Evolutionary conservation across 2,329 filamentous ascomycete genomes (phyloP), one percentile per base, ranked within the genome.

Genomic region (Huntiella decipiens): DNA sequence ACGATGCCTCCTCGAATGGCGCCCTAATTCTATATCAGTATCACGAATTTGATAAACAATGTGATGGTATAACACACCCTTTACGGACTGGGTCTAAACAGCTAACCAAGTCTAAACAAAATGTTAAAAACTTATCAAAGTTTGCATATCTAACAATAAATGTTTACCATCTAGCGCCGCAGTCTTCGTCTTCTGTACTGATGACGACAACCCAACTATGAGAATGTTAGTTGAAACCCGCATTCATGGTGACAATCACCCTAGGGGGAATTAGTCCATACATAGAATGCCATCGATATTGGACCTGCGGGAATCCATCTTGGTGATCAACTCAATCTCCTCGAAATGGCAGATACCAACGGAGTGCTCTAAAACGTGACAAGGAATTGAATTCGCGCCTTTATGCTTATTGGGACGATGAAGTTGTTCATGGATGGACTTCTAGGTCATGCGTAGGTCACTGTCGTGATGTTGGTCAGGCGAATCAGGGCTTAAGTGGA

Each of bases 1-100:
- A 93, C n/a, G 73, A 72, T 57, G 81, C 82, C 57, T 93, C 84
- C 39, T 71, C 72, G 22, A 28, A 28, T 28, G 22, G 22, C 8
- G 22, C 22, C 22, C 22, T 28, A 28, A 28, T 28, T 28, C 22
- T 28, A 28, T 10, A 28, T 28, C 7, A 28, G 22, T 28, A 28
- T 28, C 8, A 7, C 3, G 22, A 10, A 28, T 28, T 28, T 10
- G 7, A 28, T 10, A 28, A 28, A 10, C 22, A 28, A 28, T 8
- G 8, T 28, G 22, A 28, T 28, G 1, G 8, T 22, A 22, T 4
- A 22, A 36, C 60, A 50, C 56, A 65, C 61, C 65, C 55, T 46
- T 61, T 61, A 15, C 57, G 49, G 4, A 56, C 55, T 34, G 55
- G 58, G 45, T 63, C 64, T 7, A 66, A 54, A 6, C 65, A 54